A percentile compares a stretch with the other conserved stretches of the same genome.
Evolutionary conservation across 2,329 filamentous ascomycete genomes (phyloP).

Genomic region (Ambrosiella beaveri): DNA sequence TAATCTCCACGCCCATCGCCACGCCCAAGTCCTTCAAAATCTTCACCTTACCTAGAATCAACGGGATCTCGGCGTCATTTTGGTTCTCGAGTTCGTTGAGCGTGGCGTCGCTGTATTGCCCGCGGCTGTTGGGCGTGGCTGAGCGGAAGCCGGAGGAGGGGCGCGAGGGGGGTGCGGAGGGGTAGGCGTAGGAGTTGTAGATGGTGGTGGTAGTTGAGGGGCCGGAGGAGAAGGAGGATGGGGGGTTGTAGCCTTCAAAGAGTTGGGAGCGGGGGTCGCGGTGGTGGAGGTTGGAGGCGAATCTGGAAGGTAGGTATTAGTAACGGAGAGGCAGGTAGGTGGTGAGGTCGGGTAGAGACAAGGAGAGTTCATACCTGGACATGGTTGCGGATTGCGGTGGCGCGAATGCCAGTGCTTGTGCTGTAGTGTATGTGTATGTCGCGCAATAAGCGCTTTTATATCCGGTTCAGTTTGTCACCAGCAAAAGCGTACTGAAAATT

Average conservation of each 20-base stretch:
- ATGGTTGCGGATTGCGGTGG: neutral
- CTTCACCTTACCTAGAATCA: slow-evolving; percentile 79
- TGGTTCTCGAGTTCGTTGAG: slow-evolving; percentile 89
- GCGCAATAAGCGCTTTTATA: too few relatives aligned
- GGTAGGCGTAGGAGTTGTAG: slow-evolving; percentile 33
- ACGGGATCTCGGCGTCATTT: slow-evolving; percentile 77
- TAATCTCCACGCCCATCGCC: slow-evolving; percentile 89
- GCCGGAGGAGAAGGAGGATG: slow-evolving; percentile 22
- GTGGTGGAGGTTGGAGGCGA: slow-evolving; percentile 55
- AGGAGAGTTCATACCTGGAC: neutral
- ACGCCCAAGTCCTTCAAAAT: slow-evolving; percentile 74
- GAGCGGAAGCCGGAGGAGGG: slow-evolving; percentile 29
- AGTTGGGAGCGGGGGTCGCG: slow-evolving; percentile 55
- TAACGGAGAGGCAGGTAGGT: neutral
- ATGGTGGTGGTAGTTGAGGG: slow-evolving; percentile 31
- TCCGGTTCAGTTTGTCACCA: too few relatives aligned
- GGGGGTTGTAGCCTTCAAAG: slow-evolving; percentile 52
- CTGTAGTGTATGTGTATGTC: too few relatives aligned
- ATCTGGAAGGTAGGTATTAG: slow-evolving; percentile 27
- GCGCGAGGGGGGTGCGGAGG: slow-evolving; percentile 13
- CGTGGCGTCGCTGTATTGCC: slow-evolving; percentile 84
- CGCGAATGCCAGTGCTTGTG: too few relatives aligned
- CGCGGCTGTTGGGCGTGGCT: slow-evolving; percentile 61
- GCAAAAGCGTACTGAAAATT: too few relatives aligned
- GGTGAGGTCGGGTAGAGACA: neutral